A percentile compares a stretch with the other conserved stretches of the same genome.
Evolutionary conservation across 2,329 filamentous ascomycete genomes (phyloP).

Genomic region (Periconia sp.): DNA sequence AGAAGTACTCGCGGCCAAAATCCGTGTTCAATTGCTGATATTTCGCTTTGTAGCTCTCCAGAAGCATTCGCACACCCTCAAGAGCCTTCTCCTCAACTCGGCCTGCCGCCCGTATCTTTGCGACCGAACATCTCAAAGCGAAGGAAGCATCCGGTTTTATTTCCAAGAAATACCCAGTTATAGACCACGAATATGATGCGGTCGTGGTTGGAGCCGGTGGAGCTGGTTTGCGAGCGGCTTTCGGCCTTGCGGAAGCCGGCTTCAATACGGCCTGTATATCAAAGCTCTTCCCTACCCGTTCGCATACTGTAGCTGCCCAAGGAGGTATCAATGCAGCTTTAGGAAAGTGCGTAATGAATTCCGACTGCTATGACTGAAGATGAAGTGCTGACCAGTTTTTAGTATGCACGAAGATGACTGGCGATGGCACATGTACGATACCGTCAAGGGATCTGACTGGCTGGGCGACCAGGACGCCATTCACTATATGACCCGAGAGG

Average conservation of each 20-base stretch:
- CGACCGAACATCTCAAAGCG: constrained; percentile 81
- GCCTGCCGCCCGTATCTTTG: constrained; percentile 80
- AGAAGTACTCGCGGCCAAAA: neutral
- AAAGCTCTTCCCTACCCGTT: constrained; percentile 84
- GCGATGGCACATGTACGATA: constrained; percentile 99
- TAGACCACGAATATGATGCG: constrained; percentile 99
- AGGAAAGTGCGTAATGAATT: constrained; percentile 60
- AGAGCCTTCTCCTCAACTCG: constrained; percentile 87
- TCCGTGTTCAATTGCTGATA: constrained; percentile 33
- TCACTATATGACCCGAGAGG: constrained; percentile 97
- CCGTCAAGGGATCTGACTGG: constrained; percentile 97
- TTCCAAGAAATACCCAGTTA: constrained; percentile 89
- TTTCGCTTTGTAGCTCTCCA: constrained; percentile 58
- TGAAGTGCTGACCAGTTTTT: constrained; percentile 7
- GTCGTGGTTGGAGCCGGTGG: constrained; percentile 88
- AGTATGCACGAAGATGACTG: constrained; percentile 96
- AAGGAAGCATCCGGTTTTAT: constrained; percentile 90
- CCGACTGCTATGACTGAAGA: neutral
- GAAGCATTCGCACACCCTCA: constrained; percentile 63
- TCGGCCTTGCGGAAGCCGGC: constrained; percentile 82
- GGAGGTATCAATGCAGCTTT: constrained; percentile 87
- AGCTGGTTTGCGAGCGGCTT: constrained; percentile 77
- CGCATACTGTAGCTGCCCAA: constrained; percentile 75
- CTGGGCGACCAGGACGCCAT: constrained; percentile 96
- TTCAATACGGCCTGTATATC: constrained; percentile 88